Evolutionary conservation across 2,329 filamentous ascomycete species (phyloP), one percentile per base, ranked within the genome.

Genomic region (Sporothrix schenckii): DNA sequence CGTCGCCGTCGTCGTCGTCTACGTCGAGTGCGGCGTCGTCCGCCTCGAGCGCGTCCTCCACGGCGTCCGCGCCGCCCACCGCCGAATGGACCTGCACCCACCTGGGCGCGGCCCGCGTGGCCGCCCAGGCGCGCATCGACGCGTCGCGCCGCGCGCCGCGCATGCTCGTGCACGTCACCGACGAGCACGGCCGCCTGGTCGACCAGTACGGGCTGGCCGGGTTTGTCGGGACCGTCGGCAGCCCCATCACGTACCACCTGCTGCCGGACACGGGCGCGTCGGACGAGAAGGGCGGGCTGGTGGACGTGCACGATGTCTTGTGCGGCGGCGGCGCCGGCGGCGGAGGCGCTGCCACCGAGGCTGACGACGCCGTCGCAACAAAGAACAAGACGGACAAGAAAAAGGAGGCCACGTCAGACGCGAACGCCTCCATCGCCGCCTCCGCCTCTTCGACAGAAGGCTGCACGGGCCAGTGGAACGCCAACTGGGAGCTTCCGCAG

Each of bases 71-170:
- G 7, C 10, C 66, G 9, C 49, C 69, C 16, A 34, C 69, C 21
- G 19, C 67, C 6, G 61, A 50, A 7, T 67, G 63, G 27, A n/a
- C 4, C 4, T 47, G 70, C 72, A 72, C 68, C 71, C 81, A 86
- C 73, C 82, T 87, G 19, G 78, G 80, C 69, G 75, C 80, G 24
- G 83, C 89, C 1, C 87, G 91, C 0, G 80, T 88, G 7, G 85
- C 87, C 19, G 91, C 91, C 0, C 91, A 93, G 77, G 79, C 83
- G 0, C 84, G 91, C 0, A 84, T 92, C 27, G 86, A 91, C 50
- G 82, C 84, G 24, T 88, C 88, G 0, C 82, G 84, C 27, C 80
- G 80, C 30, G 75, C 80, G 1, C 87, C 88, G 1, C 81, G 83
- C 19, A 89, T 89, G 76, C 82, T 83, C 9, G 82, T 92, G 49